Evolutionary conservation across 192 early-diverging fungal genomes (phyloP).

Genomic region (Thoreauomyces humboldtii): DNA sequence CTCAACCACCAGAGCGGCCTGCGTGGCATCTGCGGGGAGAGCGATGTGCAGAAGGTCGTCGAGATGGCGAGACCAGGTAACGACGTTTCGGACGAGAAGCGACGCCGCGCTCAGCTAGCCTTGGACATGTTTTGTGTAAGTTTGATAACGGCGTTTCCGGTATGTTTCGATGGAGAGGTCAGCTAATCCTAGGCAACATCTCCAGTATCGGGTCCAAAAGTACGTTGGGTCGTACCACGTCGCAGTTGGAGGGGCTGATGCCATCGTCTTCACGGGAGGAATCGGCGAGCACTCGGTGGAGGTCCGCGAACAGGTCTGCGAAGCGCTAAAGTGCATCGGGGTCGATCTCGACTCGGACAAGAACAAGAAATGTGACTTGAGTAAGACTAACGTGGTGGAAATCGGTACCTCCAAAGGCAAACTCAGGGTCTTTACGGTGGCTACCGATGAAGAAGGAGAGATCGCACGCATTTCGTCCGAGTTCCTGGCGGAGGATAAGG

Average conservation of each 20-base stretch:
- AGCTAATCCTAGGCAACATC: background rate
- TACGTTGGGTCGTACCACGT: slow-evolving; percentile 41
- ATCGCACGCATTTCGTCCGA: slow-evolving; percentile 18
- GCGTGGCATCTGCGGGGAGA: slow-evolving; percentile 38
- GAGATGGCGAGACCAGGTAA: slow-evolving; percentile 21
- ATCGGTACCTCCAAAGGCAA: background rate
- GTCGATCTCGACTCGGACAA: slow-evolving; percentile 4
- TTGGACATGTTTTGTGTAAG: slow-evolving; percentile 40
- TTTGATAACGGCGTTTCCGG: background rate
- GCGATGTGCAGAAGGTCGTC: slow-evolving; percentile 27
- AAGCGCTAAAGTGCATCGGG: slow-evolving; percentile 25
- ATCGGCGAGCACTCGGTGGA: slow-evolving; percentile 39
- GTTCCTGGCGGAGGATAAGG: background rate
- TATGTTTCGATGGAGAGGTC: background rate
- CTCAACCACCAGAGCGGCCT: slow-evolving; percentile 41
- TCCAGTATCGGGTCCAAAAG: slow-evolving; percentile 38
- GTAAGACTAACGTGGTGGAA: slow-evolving; percentile 5
- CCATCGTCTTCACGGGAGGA: slow-evolving; percentile 43
- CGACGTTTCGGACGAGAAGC: background rate
- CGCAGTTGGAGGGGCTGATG: slow-evolving; percentile 28
- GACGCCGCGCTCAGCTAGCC: slow-evolving; percentile 31
- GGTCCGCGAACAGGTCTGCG: slow-evolving; percentile 23
- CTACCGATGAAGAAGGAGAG: slow-evolving; percentile 41
- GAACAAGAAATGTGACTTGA: slow-evolving; percentile 15
- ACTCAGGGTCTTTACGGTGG: slow-evolving; percentile 32